Evolutionary conservation across 2,329 filamentous ascomycete genomes (phyloP), one percentile per base, ranked within the genome.

Genomic region (Aureobasidium sp.): DNA sequence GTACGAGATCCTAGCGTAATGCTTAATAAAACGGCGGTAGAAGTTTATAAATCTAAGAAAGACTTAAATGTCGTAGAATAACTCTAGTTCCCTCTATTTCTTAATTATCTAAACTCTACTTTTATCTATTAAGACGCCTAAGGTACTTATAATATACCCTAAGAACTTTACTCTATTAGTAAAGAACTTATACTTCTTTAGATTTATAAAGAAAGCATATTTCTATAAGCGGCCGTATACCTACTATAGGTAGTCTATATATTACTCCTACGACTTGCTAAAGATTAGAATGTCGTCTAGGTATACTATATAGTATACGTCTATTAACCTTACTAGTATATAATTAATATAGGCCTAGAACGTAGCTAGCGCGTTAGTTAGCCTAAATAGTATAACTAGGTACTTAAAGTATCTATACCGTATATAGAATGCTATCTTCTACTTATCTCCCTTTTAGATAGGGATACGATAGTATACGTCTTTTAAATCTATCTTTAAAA

Each of bases 241-340:
- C 5, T 14, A 39, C 36, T 39, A 39, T 14, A 39, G 12, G 15
- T 39, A 17, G 11, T 17, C 11, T 7, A 1, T 39, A 39, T 39
- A 17, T 14, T 39, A 9, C 37, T 39, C 2, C 5, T 5, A 5
- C 1, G 8, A 14, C 15, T 39, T 39, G n/a, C 59, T 66, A 64
- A 66, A 74, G 41, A 74, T 70, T 9, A 74, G 57, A 45, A 74
- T 73, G 65, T 74, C 62, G 63, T 73, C 66, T 45, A 72, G 36
- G 58, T 71, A 73, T n/a, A 66, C 66, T 29, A 68, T 49, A 64
- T 63, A 70, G 51, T 64, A 63, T 57, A 17, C 63, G 58, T 63
- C 58, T 36, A 69, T 1, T 42, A 64, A 34, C 1, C 60, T 39
- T 39, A 1, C n/a, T 39, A 73, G 49, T 8, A 60, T 55, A 0